Base-by-base conservation (phyloP, 1,139 yeast species). In the Sugiyamaella pinicola region DNA sequence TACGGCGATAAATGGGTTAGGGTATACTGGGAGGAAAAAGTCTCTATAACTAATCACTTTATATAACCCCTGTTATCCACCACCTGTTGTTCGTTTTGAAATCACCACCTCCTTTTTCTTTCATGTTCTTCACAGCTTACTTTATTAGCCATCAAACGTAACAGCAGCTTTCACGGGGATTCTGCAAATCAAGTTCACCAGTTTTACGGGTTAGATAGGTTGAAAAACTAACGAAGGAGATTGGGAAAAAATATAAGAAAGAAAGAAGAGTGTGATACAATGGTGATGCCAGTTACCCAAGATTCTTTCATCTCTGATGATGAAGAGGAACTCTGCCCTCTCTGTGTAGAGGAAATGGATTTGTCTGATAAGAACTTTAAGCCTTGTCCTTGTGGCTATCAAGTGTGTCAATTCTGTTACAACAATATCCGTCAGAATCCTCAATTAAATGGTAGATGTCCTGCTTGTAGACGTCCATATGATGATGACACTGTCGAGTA, bases 301-400 rank as follows among this genome's bases (percentile, higher is more conserved):
- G 82, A 79, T 61, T 69, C 79, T 13, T 84, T 84, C 64, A 79
- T 84, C 58, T 83, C 89, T 52, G 93, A 86, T 61, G 93, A 86
- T 57, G 95, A 85, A 64, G 95, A 85, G 63, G 95, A 87, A 62
- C 77, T 78, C 62, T 86, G 87, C 73, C 99, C 98, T 56, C 80
- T 93, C 59, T 93, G 99, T 76, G 95, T 90, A 66, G 99, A 93
- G 72, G 97, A 93, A 69, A 84, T 93, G 91, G 99, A 93, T 71
- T 83, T 91, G 43, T 86, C 96, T 17, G 99, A 95, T 71, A 88
- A 87, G 69, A 89, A 91, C 72, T 95, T 95, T 79, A 89, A 87
- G 70, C 99, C 99, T 5, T 95, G 99, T 76, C 99, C 98, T 1
- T 95, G 99, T 75, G 99, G 99, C 10, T 95, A 95, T 68, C 99